Conservation (phyloP, 2,329 filamentous ascomycete species). For the Chrysosporium queenslandicum region DNA sequence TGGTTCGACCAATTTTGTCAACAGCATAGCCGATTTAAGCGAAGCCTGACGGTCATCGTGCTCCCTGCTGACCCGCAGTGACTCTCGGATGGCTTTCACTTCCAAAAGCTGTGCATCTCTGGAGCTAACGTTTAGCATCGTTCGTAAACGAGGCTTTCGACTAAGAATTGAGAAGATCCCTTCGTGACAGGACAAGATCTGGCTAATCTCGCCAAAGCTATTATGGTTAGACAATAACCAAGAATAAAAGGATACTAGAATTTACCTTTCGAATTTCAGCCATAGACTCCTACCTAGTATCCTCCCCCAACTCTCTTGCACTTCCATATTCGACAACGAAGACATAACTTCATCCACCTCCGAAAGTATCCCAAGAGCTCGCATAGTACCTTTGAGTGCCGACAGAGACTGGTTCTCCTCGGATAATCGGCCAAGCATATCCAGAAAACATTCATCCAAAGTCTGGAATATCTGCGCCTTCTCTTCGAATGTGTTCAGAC, state of each 20-base stretch:
- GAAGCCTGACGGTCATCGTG: constrained; percentile 80
- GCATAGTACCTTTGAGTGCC: constrained; percentile 49
- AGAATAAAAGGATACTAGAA: background rate
- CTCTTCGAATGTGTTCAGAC: constrained; percentile 57
- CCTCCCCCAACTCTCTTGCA: constrained; percentile 51
- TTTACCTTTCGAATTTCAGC: constrained; percentile 71
- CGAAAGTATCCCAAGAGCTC: constrained; percentile 59
- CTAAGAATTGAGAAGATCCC: constrained; percentile 73
- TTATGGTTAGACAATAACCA: background rate
- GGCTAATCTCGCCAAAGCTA: constrained; percentile 55
- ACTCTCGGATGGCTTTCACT: constrained; percentile 63
- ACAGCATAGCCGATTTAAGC: constrained; percentile 68
- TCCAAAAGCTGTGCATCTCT: constrained; percentile 61
- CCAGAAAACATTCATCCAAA: constrained; percentile 52
- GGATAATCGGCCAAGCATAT: constrained; percentile 35
- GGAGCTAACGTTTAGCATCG: constrained; percentile 50
- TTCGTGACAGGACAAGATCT: constrained; percentile 71
- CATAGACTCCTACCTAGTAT: constrained; percentile 60
- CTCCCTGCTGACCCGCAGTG: constrained; percentile 64
- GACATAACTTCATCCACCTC: constrained; percentile 72
- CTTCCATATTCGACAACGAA: constrained; percentile 48
- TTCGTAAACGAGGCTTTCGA: constrained; percentile 55
- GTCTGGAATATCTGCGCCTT: constrained; percentile 44
- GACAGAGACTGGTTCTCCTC: constrained; percentile 30
- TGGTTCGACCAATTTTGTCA: constrained; percentile 64